These are phyloP conservation scores for Fusarium pilosicola DNA, from an alignment of 2,329 filamentous ascomycete species.

Conservation along the genomic window DNA sequence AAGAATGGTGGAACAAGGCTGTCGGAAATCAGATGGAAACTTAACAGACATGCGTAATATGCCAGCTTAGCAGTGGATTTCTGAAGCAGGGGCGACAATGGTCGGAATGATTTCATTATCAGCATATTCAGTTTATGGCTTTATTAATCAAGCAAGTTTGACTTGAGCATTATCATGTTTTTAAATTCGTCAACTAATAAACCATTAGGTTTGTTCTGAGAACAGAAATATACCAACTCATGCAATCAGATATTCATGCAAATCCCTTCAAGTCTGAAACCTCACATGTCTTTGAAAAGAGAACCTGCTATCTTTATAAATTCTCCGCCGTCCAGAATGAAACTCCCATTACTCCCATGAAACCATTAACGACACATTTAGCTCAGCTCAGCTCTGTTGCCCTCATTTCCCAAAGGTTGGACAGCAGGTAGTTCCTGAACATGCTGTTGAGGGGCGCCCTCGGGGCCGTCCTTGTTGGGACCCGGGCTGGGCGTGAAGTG, in stretches of 20 bases:
- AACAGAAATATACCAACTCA: conserved; percentile 34
- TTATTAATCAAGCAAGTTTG: neutral
- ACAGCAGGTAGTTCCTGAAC: conserved; percentile 45
- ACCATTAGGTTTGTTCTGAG: conserved; percentile 17
- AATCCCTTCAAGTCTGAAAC: conserved; percentile 15
- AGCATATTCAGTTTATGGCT: neutral
- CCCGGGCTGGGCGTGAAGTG: conserved; percentile 47
- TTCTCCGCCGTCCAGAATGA: neutral
- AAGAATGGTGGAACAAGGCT: conserved; percentile 73
- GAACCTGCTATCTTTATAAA: neutral
- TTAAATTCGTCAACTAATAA: conserved; percentile 13
- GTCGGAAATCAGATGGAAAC: conserved; percentile 40
- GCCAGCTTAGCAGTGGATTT: neutral
- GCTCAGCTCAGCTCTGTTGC: conserved; percentile 49
- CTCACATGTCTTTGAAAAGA: conserved; percentile 19
- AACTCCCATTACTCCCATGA: conserved; percentile 10
- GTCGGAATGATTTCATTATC: neutral
- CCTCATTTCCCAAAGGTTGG: conserved; percentile 45
- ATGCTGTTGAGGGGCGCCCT: conserved; percentile 19
- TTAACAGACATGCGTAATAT: neutral
- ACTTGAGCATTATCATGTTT: conserved; percentile 17
- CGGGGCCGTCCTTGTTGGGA: conserved; percentile 33
- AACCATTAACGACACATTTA: conserved; percentile 12
- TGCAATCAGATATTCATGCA: conserved; percentile 15
- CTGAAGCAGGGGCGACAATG: neutral